Base-by-base conservation (phyloP, 2,329 filamentous ascomycete species). In the Alternaria longipes region DNA sequence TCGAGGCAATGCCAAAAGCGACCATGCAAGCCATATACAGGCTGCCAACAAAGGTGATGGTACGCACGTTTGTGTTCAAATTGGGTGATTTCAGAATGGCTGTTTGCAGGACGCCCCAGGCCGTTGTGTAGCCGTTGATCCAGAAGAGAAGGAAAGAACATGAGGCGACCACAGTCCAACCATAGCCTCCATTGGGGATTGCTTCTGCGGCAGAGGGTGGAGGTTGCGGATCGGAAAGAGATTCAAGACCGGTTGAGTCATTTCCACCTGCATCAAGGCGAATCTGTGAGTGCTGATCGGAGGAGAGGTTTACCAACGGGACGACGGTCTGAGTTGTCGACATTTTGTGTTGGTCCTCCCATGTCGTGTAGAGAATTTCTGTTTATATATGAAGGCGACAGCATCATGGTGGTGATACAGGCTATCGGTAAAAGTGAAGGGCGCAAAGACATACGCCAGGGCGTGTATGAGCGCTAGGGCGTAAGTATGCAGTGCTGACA, bases 81-180 rank as follows among this genome's bases (percentile, higher is more conserved):
- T 28, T 12, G 2, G 0, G 84, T 82, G 0, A 85, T 79, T 83
- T 75, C 8, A 87, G 83, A 0, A 90, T 81, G 0, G 82, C 86
- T 3, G 81, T 80, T 72, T 90, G 87, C 41, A 89, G 78, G 2
- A 90, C 81, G 18, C 87, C 88, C 86, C 87, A 90, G 62, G 81
- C 82, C 5, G 87, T 87, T 7, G 81, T 81, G 0, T 81, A 84
- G 44, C 86, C 87, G 45, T 85, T 81, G 42, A 84, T 68, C 70
- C 71, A 76, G 80, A 85, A 89, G 2, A 83, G 81, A 20, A 87
- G 65, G 2, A 84, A 69, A 3, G 83, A 81, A 63, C 84, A 86
- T 36, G 79, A 81, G 4, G 74, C 75, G 22, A 89, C 84, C 4
- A 88, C 79, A 8, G 82, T 79, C 85, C 85, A 87, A 59, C 84